phyloP scores from a whole-genome alignment of 352 stramenopile species.

The Globisporangium paroecandrum region DNA sequence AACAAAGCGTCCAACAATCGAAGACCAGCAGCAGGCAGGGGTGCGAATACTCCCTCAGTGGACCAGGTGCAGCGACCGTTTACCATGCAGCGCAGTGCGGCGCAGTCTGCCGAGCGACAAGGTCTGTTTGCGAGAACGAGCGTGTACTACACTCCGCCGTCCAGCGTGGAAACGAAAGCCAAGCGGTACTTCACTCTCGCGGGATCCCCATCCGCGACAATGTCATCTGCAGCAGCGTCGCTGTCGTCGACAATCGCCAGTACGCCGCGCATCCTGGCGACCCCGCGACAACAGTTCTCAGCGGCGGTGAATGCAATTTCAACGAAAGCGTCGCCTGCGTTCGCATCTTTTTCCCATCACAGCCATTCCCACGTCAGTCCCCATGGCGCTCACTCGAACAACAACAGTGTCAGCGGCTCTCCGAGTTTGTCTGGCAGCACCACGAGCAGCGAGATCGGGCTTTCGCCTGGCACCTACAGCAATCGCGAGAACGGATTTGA shows the following conservation, averaged over 20 bases:
- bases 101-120: conserved; percentile 13
- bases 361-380: conserved; percentile 18
- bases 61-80: conserved; percentile 38
- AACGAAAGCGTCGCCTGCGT: conserved; percentile 67
- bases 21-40: conserved; percentile 9
- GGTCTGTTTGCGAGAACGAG: conserved; percentile 50
- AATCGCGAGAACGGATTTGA: conserved; percentile 2
- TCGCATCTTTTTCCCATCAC: conserved; percentile 53
- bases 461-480: background rate
- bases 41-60: conserved; percentile 6
- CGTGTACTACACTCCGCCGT: conserved; percentile 59
- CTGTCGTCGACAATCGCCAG: conserved; percentile 72
- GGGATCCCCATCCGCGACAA: conserved; percentile 54
- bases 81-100: conserved; percentile 22
- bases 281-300: conserved; percentile 71
- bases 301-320: conserved; percentile 75
- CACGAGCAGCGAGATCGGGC: background rate
- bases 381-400: conserved; percentile 4
- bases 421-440: conserved; percentile 10
- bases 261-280: conserved; percentile 57
- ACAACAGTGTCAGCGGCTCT: conserved; percentile 9
- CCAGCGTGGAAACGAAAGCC: conserved; percentile 59
- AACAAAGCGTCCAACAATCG: background rate
- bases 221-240: conserved; percentile 71
- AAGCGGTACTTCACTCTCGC: conserved; percentile 63